Evolutionary conservation across 2,329 filamentous ascomycete species (phyloP).

Genomic region (Dothideomycetes sp.): DNA sequence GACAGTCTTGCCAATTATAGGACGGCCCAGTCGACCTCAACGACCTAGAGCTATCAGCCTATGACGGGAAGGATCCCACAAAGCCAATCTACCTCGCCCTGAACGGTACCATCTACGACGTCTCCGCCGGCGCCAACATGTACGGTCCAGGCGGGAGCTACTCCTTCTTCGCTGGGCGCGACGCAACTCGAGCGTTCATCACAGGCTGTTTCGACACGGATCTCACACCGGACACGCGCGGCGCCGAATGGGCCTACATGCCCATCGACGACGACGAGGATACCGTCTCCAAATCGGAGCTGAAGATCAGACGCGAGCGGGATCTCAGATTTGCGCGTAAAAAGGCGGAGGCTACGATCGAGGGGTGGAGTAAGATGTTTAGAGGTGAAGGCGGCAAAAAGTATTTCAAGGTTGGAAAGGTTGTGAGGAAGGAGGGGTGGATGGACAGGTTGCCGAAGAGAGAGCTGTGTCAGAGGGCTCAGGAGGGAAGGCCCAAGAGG

Average conservation of each 20-base stretch:
- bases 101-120: constrained; percentile 79
- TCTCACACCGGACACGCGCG: constrained; percentile 70
- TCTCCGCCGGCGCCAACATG: constrained; percentile 44
- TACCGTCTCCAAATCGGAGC: constrained; percentile 20
- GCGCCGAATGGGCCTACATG: constrained; percentile 75
- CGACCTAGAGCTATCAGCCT: constrained; percentile 58
- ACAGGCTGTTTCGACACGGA: constrained; percentile 89
- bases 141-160: constrained; percentile 70
- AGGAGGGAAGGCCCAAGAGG: constrained; percentile 51
- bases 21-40: constrained; percentile 58
- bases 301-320: constrained; percentile 44
- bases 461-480: constrained; percentile 60
- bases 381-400: constrained; percentile 51
- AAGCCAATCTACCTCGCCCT: constrained; percentile 85
- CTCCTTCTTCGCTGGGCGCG: constrained; percentile 72
- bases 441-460: constrained; percentile 46
- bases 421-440: constrained; percentile 52
- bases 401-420: constrained; percentile 69
- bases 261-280: constrained; percentile 40
- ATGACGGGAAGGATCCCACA: constrained; percentile 64
- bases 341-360: constrained; percentile 55
- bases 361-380: constrained; percentile 80
- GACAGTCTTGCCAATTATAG: no score
- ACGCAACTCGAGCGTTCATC: constrained; percentile 80
- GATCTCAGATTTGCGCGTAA: constrained; percentile 56